Evolutionary conservation across 139 green algal genomes (phyloP).

Genomic region (Parachlorella kessleri): DNA sequence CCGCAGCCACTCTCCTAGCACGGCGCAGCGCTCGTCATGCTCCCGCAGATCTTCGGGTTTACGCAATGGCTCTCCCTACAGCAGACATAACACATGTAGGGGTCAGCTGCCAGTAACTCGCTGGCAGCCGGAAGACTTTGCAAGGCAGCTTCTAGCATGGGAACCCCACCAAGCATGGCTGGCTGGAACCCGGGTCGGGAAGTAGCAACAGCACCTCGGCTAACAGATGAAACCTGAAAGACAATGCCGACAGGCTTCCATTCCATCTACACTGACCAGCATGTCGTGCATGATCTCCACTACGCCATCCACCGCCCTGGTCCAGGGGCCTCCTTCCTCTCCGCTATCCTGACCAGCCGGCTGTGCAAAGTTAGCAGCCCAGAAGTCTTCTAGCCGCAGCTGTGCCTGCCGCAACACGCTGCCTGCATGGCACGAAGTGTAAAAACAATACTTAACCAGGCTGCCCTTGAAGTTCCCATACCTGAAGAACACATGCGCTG

Average conservation of each 20-base stretch:
- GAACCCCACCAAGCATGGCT: background rate
- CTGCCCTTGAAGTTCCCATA: too few species aligned
- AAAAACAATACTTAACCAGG: too few species aligned
- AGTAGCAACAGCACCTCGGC: background rate
- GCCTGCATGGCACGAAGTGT: conserved; percentile 27
- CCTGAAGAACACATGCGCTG: too few species aligned
- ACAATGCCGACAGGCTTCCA: too few species aligned
- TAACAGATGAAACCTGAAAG: too few species aligned
- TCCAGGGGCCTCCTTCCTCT: background rate
- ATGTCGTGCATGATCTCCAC: conserved; percentile 31
- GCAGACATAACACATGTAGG: too few species aligned
- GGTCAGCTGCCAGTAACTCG: too few species aligned
- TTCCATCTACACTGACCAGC: conserved; percentile 10
- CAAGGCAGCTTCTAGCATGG: background rate
- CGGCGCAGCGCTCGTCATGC: conserved; percentile 37
- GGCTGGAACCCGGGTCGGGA: background rate
- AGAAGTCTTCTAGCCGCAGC: conserved; percentile 25
- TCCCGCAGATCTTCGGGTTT: conserved; percentile 34
- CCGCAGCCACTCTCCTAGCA: conserved; percentile 32
- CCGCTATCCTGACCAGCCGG: background rate
- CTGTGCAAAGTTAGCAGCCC: conserved; percentile 14
- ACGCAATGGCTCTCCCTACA: conserved; percentile 35
- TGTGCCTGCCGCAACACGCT: conserved; percentile 31
- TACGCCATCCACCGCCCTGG: background rate
- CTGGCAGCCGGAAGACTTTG: too few species aligned